Evolutionary conservation across 78 protist species (phyloP).

Genomic region (Dictyostelium purpureum): DNA sequence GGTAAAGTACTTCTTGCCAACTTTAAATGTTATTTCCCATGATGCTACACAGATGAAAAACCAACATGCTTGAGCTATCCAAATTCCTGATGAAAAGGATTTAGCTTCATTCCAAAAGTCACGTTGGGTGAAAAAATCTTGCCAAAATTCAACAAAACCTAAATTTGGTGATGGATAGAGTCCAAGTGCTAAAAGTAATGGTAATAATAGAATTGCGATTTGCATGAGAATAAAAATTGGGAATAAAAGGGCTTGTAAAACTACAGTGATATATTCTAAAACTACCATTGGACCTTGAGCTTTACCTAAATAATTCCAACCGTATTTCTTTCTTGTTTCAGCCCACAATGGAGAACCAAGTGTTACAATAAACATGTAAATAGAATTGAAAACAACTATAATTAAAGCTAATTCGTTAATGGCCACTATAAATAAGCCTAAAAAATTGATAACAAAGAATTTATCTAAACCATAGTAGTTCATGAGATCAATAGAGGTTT

Average conservation of each 20-base stretch:
- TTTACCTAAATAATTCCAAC: slow-evolving; percentile 44
- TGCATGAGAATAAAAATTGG: slow-evolving; percentile 54
- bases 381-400: background rate
- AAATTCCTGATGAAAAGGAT: slow-evolving; percentile 27
- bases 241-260: slow-evolving; percentile 34
- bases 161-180: background rate
- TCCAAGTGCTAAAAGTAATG: slow-evolving; percentile 32
- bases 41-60: background rate
- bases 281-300: slow-evolving; percentile 55
- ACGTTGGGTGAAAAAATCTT: slow-evolving; percentile 1
- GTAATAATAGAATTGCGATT: background rate
- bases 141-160: slow-evolving; percentile 12
- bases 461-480: slow-evolving; percentile 42
- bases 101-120: slow-evolving; percentile 23
- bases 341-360: slow-evolving; percentile 71
- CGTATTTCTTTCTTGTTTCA: background rate
- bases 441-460: slow-evolving; percentile 19
- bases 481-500: background rate
- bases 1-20: slow-evolving; percentile 14
- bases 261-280: slow-evolving; percentile 33
- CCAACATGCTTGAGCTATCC: slow-evolving; percentile 65
- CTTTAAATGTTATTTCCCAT: background rate
- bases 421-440: background rate
- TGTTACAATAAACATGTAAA: slow-evolving; percentile 58
- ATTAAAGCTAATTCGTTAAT: slow-evolving; percentile 42